These are phyloP conservation scores for Kodamaea jinghongensis DNA, from an alignment of 805 yeast genomes.

Conservation along the genomic window DNA sequence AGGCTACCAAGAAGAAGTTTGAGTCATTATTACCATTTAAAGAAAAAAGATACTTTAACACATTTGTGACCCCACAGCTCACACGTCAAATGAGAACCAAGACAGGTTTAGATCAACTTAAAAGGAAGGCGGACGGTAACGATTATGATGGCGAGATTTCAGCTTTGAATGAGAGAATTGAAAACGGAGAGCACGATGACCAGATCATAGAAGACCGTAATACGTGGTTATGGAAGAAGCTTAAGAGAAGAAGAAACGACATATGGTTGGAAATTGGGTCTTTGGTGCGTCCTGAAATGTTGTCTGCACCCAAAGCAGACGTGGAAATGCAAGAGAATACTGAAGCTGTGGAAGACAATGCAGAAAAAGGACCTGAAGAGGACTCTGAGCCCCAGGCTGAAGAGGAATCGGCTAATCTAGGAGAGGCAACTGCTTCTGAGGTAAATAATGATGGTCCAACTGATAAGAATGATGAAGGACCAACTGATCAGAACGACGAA, in stretches of 20 bases:
- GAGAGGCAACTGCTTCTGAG: no score
- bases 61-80: slow-evolving; percentile 42
- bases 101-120: slow-evolving; percentile 29
- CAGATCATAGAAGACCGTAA: slow-evolving; percentile 25
- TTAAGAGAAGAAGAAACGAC: slow-evolving; percentile 19
- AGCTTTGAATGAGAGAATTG: slow-evolving; percentile 12
- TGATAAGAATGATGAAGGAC: no score
- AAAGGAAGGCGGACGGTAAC: slow-evolving; percentile 6
- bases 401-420: background rate
- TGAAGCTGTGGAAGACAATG: background rate
- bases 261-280: slow-evolving; percentile 29
- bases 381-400: background rate
- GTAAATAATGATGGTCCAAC: no score
- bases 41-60: slow-evolving; percentile 37
- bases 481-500: no score
- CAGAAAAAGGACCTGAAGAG: background rate
- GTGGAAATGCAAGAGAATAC: slow-evolving; percentile 1
- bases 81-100: slow-evolving; percentile 36
- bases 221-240: slow-evolving; percentile 33
- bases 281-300: slow-evolving; percentile 8
- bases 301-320: slow-evolving; percentile 10
- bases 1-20: slow-evolving; percentile 16
- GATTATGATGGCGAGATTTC: slow-evolving; percentile 11
- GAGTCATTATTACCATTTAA: slow-evolving; percentile 25
- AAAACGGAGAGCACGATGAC: slow-evolving; percentile 7